Conservation (phyloP, 257 asterid species). For the Anisodus tanguticus region DNA sequence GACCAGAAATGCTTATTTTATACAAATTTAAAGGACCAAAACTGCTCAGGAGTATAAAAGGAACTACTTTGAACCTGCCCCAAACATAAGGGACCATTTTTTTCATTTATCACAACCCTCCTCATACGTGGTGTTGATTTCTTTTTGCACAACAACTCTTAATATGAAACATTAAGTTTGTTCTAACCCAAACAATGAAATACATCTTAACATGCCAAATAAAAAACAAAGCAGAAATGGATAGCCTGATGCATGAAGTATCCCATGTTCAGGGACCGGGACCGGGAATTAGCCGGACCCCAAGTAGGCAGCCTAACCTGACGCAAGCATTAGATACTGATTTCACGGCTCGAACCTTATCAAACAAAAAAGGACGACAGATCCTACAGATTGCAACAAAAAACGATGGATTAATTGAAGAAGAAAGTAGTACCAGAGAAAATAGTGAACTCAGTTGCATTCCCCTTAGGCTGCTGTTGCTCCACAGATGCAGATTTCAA, state of each 20-base stretch:
- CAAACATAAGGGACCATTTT: too few species aligned
- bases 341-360: neutral
- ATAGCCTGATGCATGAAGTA: too few species aligned
- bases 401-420: neutral
- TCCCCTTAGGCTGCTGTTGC: constrained; percentile 39
- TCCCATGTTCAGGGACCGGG: too few species aligned
- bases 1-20: too few species aligned
- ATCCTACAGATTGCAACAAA: constrained; percentile 15
- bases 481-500: constrained; percentile 46
- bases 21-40: too few species aligned
- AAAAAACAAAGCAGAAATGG: neutral
- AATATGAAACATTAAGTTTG: neutral
- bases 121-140: neutral
- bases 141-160: neutral
- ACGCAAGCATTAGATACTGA: neutral
- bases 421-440: constrained; percentile 49
- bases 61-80: neutral
- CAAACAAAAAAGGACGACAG: neutral
- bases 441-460: constrained; percentile 41
- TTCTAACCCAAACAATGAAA: neutral
- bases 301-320: neutral
- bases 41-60: too few species aligned
- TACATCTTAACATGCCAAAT: neutral
- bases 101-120: too few species aligned
- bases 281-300: neutral